Conservation (phyloP, 305 asterid species). For the Fraxinus platypoda region DNA sequence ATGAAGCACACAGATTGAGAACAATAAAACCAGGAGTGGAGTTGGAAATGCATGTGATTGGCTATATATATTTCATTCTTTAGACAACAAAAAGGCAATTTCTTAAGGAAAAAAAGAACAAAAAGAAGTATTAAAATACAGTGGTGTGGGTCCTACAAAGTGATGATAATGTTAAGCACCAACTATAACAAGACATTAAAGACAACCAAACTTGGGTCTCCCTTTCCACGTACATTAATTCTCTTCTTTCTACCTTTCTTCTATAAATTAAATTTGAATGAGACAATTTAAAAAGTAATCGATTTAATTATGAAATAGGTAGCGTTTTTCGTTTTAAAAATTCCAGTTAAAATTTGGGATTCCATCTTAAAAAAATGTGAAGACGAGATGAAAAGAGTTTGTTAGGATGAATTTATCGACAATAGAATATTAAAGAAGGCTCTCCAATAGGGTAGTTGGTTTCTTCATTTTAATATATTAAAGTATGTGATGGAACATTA, state of each 20-base stretch:
- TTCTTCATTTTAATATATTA: background rate
- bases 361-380: background rate
- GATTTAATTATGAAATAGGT: background rate
- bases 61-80: background rate
- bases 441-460: background rate
- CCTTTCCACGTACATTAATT: background rate
- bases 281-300: background rate
- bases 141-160: background rate
- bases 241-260: background rate
- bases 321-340: background rate
- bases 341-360: background rate
- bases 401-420: background rate
- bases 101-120: background rate
- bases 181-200: background rate
- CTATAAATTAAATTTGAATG: background rate
- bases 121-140: background rate
- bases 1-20: background rate
- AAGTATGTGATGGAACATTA: background rate
- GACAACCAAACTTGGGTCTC: background rate
- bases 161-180: background rate
- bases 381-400: background rate
- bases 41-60: conserved; percentile 1
- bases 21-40: background rate
- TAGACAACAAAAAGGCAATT: background rate
- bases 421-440: background rate